A percentile compares a stretch with the other conserved stretches of the same genome.
phyloP scores from a whole-genome alignment of 768 basidiomycete species.

The Lentinula boryana region DNA sequence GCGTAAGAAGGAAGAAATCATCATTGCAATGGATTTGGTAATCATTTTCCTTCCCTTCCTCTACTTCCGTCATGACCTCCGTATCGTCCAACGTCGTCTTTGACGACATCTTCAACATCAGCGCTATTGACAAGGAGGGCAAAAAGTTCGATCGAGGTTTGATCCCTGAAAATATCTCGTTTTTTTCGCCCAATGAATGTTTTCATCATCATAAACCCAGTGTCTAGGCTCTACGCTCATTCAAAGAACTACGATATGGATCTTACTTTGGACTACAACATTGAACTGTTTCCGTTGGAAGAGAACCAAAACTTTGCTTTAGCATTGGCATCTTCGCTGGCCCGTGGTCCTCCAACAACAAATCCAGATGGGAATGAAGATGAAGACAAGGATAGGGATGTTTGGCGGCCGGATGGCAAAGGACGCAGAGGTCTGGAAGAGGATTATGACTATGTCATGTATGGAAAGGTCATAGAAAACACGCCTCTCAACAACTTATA shows the following conservation, averaged over 20 bases:
- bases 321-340: conserved; percentile 78
- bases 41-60: conserved; percentile 7
- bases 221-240: conserved; percentile 84
- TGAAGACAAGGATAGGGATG: conserved; percentile 70
- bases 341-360: conserved; percentile 43
- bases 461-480: conserved; percentile 71
- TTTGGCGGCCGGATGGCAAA: conserved; percentile 85
- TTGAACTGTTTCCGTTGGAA: conserved; percentile 78
- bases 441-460: conserved; percentile 99
- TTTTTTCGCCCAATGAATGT: not conserved
- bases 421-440: conserved; percentile 80
- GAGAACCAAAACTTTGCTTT: conserved; percentile 72
- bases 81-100: conserved; percentile 76
- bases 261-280: conserved; percentile 90
- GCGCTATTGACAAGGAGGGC: conserved; percentile 83
- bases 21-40: conserved; percentile 9
- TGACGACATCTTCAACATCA: conserved; percentile 88
- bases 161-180: conserved; percentile 14
- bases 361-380: conserved; percentile 50
- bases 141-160: conserved; percentile 97
- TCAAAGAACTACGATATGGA: conserved; percentile 93
- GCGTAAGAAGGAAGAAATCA: conserved; percentile 11
- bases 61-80: conserved; percentile 37
- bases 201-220: conserved; percentile 32
- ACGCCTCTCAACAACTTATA: not conserved